Conservation (phyloP, 2,329 filamentous ascomycete genomes). For the Aspergillus quadrilineatus region DNA sequence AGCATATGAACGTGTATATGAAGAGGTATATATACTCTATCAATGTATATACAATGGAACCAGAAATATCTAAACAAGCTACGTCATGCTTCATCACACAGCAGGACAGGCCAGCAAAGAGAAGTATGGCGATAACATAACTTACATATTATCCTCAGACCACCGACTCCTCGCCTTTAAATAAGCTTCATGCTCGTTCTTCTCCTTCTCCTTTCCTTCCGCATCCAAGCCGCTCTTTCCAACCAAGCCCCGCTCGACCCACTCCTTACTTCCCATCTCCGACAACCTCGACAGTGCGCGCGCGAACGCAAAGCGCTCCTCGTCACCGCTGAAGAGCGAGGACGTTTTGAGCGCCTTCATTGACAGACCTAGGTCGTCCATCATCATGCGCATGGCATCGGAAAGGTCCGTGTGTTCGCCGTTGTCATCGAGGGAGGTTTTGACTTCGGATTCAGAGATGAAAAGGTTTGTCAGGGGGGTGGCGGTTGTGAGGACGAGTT, state of each 20-base stretch:
- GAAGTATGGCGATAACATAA: neutral
- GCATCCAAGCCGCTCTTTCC: slow-evolving; percentile 43
- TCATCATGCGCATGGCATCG: slow-evolving; percentile 72
- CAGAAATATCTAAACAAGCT: neutral
- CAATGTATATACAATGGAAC: slow-evolving; percentile 5
- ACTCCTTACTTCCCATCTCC: slow-evolving; percentile 93
- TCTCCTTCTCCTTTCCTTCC: slow-evolving; percentile 33
- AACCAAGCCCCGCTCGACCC: slow-evolving; percentile 74
- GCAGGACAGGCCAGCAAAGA: neutral
- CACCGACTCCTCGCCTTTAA: slow-evolving; percentile 49
- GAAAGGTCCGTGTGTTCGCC: slow-evolving; percentile 56
- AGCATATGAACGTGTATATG: neutral
- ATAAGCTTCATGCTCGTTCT: slow-evolving; percentile 50
- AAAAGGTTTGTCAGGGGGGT: slow-evolving; percentile 85
- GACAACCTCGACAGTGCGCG: slow-evolving; percentile 77
- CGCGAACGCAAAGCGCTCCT: slow-evolving; percentile 95
- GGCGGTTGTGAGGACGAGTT: slow-evolving; percentile 87
- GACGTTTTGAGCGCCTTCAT: slow-evolving; percentile 82
- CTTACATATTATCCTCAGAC: slow-evolving; percentile 50
- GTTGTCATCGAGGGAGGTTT: slow-evolving; percentile 54
- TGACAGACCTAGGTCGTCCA: slow-evolving; percentile 84
- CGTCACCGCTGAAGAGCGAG: slow-evolving; percentile 86
- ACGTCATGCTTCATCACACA: neutral
- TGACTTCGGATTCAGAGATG: slow-evolving; percentile 69
- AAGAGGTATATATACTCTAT: slow-evolving; percentile 8